Conservation (phyloP, 208 protist species). For the Acanthamoeba royreba region DNA sequence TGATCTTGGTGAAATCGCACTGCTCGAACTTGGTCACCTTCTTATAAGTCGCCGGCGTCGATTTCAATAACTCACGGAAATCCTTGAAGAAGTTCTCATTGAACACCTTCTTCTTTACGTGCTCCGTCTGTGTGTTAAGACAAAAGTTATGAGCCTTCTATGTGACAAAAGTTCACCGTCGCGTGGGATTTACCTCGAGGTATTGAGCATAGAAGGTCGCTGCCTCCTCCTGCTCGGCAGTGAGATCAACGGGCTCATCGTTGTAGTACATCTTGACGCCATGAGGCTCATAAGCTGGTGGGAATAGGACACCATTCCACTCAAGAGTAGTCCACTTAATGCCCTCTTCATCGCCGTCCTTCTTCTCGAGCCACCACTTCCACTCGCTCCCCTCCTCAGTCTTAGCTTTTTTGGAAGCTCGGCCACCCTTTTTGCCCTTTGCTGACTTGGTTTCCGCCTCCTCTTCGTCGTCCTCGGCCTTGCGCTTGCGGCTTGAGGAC, state of each 20-base stretch:
- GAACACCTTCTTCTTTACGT: constrained; percentile 93
- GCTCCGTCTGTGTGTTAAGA: too few species aligned
- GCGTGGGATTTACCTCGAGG: constrained; percentile 77
- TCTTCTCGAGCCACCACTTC: constrained; percentile 44
- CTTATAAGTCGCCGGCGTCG: constrained; percentile 69
- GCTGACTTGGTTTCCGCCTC: neutral
- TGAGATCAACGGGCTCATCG: constrained; percentile 86
- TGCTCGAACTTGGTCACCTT: constrained; percentile 92
- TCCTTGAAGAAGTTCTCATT: constrained; percentile 96
- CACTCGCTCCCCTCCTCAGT: constrained; percentile 24
- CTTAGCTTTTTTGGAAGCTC: constrained; percentile 33
- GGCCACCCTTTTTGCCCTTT: neutral
- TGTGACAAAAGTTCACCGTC: too few species aligned
- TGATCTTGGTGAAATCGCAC: constrained; percentile 96
- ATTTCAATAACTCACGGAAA: constrained; percentile 86
- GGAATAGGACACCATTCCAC: constrained; percentile 97
- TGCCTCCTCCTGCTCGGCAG: constrained; percentile 95
- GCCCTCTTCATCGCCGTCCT: constrained; percentile 50
- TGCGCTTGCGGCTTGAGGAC: neutral
- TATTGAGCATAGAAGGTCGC: constrained; percentile 96
- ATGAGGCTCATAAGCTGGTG: constrained; percentile 94
- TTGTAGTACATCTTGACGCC: constrained; percentile 95
- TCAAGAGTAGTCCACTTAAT: constrained; percentile 91
- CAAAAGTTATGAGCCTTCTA: too few species aligned
- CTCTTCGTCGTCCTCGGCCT: constrained; percentile 9